Evolutionary conservation across 164 flowering plant genomes (phyloP), one percentile per base, ranked within the genome.

Genomic region (Vitis rotundifolia): DNA sequence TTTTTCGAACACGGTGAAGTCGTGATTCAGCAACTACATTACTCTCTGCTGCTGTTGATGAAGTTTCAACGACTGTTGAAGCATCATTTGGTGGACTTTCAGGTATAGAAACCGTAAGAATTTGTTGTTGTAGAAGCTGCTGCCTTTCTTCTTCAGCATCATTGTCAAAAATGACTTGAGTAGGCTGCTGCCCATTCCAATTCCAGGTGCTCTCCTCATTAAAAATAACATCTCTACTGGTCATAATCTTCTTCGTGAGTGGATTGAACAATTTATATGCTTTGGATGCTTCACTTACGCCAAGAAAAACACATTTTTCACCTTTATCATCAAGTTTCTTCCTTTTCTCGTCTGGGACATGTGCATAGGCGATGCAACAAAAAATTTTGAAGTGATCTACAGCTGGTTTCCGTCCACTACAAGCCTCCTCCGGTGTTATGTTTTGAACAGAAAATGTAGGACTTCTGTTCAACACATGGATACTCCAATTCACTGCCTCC

Each of bases 261-360:
- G 67, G 57, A 64, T 64, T 64, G 51, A 19, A 64, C 55, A 64
- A 28, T 28, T 22, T 64, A 64, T 64, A 64, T n/a, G 57, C 56
- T 19, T 51, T 64, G 55, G 57, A 51, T 8, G 22, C 47, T 11
- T 64, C 53, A 49, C 51, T 8, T 11, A 49, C 51, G 11, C 22
- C 22, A 8, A 8, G 15, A 62, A 18, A 37, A 26, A 16, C 13
- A 62, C 37, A 19, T 19, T 37, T 49, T 62, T 14, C 22, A 19
- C 22, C 22, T 1, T 19, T 19, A 19, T 19, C 22, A 19, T 19
- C 22, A 19, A 19, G 22, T 19, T 19, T 19, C 22, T 19, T 19
- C 22, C 22, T 19, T 19, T 19, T 19, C 22, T 19, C 22, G 22
- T 19, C 22, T 19, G 22, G 22, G 22, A 19, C 22, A 19, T 19